Evolutionary conservation across 192 early-diverging fungal genomes (phyloP).

Genomic region (Coemansia furcata): DNA sequence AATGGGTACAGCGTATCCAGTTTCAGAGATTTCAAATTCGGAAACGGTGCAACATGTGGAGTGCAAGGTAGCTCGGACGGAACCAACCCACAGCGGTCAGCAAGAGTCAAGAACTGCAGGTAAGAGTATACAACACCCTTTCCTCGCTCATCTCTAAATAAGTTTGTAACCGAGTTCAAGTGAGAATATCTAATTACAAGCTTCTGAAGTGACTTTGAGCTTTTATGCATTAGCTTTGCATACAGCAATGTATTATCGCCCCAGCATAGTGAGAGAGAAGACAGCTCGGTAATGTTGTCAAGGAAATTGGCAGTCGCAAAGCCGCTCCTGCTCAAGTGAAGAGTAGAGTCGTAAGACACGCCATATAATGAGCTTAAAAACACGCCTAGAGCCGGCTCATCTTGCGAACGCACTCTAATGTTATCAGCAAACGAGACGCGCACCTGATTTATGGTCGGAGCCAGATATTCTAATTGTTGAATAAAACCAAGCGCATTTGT

Average conservation of each 20-base stretch:
- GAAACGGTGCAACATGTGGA: neutral
- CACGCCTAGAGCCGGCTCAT: neutral
- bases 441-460: neutral
- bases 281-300: neutral
- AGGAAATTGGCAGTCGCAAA: neutral
- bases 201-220: neutral
- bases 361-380: neutral
- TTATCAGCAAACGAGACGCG: neutral
- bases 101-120: neutral
- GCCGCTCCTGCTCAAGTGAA: neutral
- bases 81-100: neutral
- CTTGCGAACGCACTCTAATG: neutral
- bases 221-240: neutral
- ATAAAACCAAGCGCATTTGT: neutral
- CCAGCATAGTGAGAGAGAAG: neutral
- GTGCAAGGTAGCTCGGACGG: neutral
- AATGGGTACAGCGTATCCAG: conserved; percentile 4
- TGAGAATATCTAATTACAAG: neutral
- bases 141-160: neutral
- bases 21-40: neutral
- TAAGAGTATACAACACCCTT: neutral
- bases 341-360: neutral
- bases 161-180: neutral
- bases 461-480: neutral
- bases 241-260: neutral